Conservation (phyloP, 352 stramenopile genomes). For the Aphanomyces astaci region DNA sequence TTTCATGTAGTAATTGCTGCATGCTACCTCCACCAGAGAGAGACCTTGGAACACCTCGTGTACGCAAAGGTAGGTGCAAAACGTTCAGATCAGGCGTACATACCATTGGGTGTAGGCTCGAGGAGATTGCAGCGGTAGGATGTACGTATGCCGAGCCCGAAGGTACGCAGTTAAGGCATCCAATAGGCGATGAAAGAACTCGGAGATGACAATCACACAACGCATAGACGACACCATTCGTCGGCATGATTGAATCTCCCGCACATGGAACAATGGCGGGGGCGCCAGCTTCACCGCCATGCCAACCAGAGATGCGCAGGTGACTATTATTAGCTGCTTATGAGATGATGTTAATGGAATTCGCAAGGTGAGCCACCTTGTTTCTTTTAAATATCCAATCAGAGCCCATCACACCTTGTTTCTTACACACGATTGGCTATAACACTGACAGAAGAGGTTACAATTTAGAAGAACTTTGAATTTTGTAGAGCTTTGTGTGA, state of each 20-base stretch:
- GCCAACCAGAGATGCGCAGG: no score
- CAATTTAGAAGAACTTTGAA: no score
- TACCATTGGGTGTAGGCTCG: constrained; percentile 7
- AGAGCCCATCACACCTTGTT: no score
- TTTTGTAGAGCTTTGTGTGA: no score
- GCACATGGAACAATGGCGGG: not conserved
- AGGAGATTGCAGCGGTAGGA: not conserved
- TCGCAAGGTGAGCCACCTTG: no score
- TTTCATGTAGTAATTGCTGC: no score
- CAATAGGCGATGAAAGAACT: constrained; percentile 35
- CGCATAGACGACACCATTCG: constrained; percentile 46
- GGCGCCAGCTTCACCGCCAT: not conserved
- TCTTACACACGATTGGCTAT: no score
- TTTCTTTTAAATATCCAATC: no score
- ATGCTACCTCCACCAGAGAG: no score
- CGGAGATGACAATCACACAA: constrained; percentile 34
- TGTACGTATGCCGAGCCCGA: not conserved
- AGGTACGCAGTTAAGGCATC: constrained; percentile 25
- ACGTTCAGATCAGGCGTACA: not conserved
- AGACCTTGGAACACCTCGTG: no score
- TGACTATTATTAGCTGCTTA: not conserved
- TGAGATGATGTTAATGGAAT: no score
- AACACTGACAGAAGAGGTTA: no score
- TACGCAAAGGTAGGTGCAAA: not conserved
- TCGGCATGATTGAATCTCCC: constrained; percentile 28